Percentiles rank a stretch among this genome's conserved stretches.
Evolutionary conservation across 192 early-diverging fungal species (phyloP).

Genomic region (Entomortierella parvispora): DNA sequence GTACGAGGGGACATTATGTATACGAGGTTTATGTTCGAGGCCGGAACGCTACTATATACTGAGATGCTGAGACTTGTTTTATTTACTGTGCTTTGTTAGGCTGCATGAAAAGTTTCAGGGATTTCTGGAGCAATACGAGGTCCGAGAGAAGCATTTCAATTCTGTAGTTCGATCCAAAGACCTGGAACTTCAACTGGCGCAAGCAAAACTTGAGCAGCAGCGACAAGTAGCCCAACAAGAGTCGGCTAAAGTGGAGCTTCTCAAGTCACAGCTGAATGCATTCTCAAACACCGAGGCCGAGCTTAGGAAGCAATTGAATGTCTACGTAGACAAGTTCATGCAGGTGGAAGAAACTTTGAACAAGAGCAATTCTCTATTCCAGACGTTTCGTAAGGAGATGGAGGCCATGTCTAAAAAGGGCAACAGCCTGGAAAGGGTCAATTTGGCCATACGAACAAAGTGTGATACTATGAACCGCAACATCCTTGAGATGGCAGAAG

Average conservation of each 20-base stretch:
- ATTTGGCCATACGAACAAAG: slow-evolving; percentile 59
- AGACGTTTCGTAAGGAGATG: slow-evolving; percentile 72
- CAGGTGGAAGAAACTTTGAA: slow-evolving; percentile 74
- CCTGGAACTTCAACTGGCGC: slow-evolving; percentile 66
- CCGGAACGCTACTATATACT: not conserved
- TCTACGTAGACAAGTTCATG: slow-evolving; percentile 74
- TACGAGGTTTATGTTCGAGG: not conserved
- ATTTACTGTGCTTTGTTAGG: slow-evolving; percentile 24
- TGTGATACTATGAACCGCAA: slow-evolving; percentile 70
- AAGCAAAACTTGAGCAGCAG: slow-evolving; percentile 65
- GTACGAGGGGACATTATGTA: slow-evolving; percentile 5
- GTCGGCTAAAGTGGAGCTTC: slow-evolving; percentile 22
- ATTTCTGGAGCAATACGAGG: slow-evolving; percentile 68
- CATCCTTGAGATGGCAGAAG: slow-evolving; percentile 69
- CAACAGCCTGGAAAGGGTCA: slow-evolving; percentile 66
- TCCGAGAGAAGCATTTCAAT: slow-evolving; percentile 72
- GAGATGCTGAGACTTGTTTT: not conserved
- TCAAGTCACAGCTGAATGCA: slow-evolving; percentile 58
- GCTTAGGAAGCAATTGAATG: slow-evolving; percentile 63
- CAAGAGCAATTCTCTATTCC: slow-evolving; percentile 71
- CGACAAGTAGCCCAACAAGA: slow-evolving; percentile 55
- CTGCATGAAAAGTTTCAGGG: slow-evolving; percentile 69
- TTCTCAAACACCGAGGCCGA: slow-evolving; percentile 68
- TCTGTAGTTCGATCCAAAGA: slow-evolving; percentile 64
- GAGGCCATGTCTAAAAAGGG: slow-evolving; percentile 73